Conservation (phyloP, 768 basidiomycete genomes). For the Lentinula detonsa region DNA sequence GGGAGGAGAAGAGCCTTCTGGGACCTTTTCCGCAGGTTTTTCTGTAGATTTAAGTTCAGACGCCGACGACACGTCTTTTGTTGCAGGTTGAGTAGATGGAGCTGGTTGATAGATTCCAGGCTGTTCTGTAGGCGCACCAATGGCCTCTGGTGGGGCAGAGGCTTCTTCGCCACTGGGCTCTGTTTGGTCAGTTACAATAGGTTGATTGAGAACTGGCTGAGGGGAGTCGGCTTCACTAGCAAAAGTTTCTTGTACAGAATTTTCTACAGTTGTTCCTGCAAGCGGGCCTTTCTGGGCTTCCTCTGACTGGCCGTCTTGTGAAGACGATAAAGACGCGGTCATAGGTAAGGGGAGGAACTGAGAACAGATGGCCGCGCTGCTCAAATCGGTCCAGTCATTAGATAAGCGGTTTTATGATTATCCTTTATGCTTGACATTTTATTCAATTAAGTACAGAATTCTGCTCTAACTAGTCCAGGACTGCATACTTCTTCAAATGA, state of each 20-base stretch:
- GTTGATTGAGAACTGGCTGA: background rate
- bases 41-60: background rate
- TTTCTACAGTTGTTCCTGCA: background rate
- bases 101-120: background rate
- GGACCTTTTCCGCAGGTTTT: conserved; percentile 4
- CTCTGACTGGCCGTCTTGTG: conserved; percentile 5
- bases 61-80: conserved; percentile 2
- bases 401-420: background rate
- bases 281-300: background rate
- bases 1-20: conserved; percentile 7
- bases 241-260: background rate
- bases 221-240: background rate
- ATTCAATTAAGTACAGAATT: background rate
- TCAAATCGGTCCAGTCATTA: background rate
- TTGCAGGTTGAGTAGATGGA: background rate
- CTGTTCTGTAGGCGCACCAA: background rate
- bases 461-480: conserved; percentile 54
- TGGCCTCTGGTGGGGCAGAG: background rate
- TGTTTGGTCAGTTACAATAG: background rate
- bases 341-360: conserved; percentile 3
- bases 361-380: conserved; percentile 4
- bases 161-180: conserved; percentile 1
- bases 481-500: conserved; percentile 83
- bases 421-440: background rate
- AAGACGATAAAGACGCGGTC: conserved; percentile 6